Conservation (phyloP, 352 stramenopile genomes). For the Phytophthora multivora region DNA sequence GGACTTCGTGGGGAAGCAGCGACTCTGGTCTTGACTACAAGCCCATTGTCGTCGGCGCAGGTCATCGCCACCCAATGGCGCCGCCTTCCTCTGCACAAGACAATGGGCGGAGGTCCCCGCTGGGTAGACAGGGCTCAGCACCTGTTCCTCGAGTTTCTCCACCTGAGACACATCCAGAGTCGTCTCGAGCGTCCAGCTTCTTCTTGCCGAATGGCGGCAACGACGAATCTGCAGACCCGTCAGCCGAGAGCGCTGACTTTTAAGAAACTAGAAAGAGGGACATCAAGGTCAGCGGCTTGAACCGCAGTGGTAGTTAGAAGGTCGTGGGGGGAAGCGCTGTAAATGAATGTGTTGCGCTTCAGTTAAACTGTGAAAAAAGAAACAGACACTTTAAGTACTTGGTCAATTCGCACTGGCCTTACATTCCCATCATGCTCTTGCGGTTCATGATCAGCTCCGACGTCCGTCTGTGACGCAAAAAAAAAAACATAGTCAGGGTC, state of each 20-base stretch:
- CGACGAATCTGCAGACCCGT: conserved; percentile 35
- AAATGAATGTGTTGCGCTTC: conserved; percentile 33
- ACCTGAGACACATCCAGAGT: conserved; percentile 8
- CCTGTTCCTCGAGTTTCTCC: conserved; percentile 18
- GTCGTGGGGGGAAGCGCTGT: conserved; percentile 12
- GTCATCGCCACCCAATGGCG: conserved; percentile 32
- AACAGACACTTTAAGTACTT: conserved; percentile 22
- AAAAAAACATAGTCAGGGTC: conserved; percentile 1
- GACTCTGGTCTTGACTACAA: conserved; percentile 58
- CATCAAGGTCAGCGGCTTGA: background rate
- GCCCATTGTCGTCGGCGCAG: conserved; percentile 49
- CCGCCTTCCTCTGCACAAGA: conserved; percentile 15
- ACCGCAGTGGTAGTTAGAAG: conserved; percentile 11
- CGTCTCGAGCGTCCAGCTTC: conserved; percentile 61
- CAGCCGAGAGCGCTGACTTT: conserved; percentile 71
- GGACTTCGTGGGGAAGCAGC: conserved; percentile 69
- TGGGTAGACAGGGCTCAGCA: conserved; percentile 20
- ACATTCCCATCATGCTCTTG: conserved; percentile 61
- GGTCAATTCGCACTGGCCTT: conserved; percentile 6
- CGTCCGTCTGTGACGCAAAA: conserved; percentile 55
- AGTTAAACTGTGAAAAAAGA: conserved; percentile 5
- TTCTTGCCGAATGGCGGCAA: conserved; percentile 49
- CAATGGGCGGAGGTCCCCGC: conserved; percentile 18
- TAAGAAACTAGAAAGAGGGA: conserved; percentile 32
- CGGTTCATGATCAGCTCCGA: conserved; percentile 88